A percentile compares a stretch with the other conserved stretches of the same genome.
phyloP scores from a whole-genome alignment of 2,329 filamentous ascomycete genomes.

The Hypoxylon sp. region DNA sequence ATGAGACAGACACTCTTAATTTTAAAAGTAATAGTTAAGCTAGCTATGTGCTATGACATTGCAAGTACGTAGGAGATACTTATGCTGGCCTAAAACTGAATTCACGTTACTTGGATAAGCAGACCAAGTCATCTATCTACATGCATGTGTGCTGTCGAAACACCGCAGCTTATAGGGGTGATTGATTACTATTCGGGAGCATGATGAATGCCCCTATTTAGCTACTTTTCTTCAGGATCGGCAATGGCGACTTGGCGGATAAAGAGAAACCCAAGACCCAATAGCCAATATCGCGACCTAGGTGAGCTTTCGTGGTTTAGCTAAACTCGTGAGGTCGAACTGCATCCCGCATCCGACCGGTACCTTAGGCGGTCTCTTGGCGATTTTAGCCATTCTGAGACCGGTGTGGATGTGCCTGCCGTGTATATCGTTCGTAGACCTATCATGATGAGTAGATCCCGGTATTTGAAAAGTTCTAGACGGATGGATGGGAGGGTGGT shows the following conservation, averaged over 20 bases:
- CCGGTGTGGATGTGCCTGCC: constrained; percentile 21
- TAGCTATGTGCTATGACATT: background rate
- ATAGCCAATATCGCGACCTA: background rate
- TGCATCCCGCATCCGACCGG: constrained; percentile 16
- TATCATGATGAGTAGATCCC: constrained; percentile 5
- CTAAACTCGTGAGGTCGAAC: constrained; percentile 2
- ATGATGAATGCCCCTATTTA: background rate
- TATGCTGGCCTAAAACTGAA: no score
- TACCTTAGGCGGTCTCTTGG: constrained; percentile 11
- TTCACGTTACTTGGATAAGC: no score
- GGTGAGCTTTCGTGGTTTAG: background rate
- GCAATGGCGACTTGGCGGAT: background rate
- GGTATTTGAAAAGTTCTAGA: background rate
- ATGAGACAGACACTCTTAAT: background rate
- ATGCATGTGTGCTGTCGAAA: background rate
- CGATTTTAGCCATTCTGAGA: constrained; percentile 15
- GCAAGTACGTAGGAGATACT: no score
- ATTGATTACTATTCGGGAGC: background rate
- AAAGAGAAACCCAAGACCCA: background rate
- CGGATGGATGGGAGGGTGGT: constrained; percentile 20
- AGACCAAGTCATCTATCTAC: no score
- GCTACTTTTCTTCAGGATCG: background rate
- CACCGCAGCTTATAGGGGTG: no score
- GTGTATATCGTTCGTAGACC: constrained; percentile 11
- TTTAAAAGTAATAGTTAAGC: background rate